Evolutionary conservation across 1,284 basidiomycete genomes (phyloP).

Genomic region (Pseudozyma hubeiensis): DNA sequence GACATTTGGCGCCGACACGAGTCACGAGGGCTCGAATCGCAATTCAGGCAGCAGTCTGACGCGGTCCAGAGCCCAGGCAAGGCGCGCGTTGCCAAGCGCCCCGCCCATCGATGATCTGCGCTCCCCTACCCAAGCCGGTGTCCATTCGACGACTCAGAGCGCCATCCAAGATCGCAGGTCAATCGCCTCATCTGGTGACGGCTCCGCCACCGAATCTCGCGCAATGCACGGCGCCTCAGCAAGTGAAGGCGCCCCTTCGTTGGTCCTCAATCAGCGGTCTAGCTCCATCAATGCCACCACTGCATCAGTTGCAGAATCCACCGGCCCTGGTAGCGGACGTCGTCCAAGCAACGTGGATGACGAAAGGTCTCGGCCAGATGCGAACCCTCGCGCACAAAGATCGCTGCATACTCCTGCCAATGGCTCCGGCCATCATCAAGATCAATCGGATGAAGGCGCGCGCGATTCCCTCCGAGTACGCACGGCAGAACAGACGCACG

Average conservation of each 20-base stretch:
- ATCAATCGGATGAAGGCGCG: conserved; percentile 30
- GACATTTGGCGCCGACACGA: conserved; percentile 24
- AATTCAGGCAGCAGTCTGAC: conserved; percentile 47
- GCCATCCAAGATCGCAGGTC: conserved; percentile 37
- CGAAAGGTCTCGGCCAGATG: conserved; percentile 17
- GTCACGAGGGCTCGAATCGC: conserved; percentile 36
- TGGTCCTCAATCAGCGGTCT: conserved; percentile 29
- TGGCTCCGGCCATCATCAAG: conserved; percentile 25
- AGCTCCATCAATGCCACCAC: conserved; percentile 21
- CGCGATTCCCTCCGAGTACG: conserved; percentile 11
- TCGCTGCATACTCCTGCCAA: conserved; percentile 16
- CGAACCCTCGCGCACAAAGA: conserved; percentile 4
- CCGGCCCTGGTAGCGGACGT: conserved; percentile 8
- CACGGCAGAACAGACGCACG: conserved; percentile 4
- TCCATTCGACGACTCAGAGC: conserved; percentile 1
- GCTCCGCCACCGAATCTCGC: conserved; percentile 26
- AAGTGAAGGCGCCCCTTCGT: conserved; percentile 17
- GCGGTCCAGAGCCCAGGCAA: conserved; percentile 47
- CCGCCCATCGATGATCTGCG: conserved; percentile 41
- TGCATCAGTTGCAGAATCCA: conserved; percentile 6
- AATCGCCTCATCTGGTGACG: conserved; percentile 40
- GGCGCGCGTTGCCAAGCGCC: conserved; percentile 45
- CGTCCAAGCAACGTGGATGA: conserved; percentile 23
- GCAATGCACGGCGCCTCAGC: conserved; percentile 18
- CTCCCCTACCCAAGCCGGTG: conserved; percentile 26